Evolutionary conservation across 2,329 filamentous ascomycete species (phyloP), one percentile per base, ranked within the genome.

Genomic region (Colletotrichum sp.): DNA sequence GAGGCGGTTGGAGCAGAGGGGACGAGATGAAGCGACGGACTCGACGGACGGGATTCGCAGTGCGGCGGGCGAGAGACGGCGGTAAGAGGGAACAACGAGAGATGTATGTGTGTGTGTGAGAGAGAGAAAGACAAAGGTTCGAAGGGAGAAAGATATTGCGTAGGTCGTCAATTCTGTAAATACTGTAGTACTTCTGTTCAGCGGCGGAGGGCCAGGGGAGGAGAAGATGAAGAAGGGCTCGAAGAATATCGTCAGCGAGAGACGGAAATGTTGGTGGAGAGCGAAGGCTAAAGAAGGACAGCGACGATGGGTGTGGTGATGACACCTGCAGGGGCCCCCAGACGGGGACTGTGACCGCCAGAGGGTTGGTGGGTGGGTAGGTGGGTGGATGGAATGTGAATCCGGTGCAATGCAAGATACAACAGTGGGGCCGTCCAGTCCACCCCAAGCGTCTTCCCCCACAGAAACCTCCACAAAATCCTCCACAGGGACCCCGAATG

Each of bases 21-120:
- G 30, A n/a, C 52, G 30, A 59, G 65, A 21, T 52, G 70, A 76
- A 74, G 73, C 73, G 64, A 68, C 70, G 73, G 74, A 76, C 65
- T 63, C 21, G 49, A 71, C 30, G 52, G 36, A 65, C 26, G 28
- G 28, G 16, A 67, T 62, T 49, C 21, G 32, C 44, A 15, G 12
- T 36, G n/a, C 28, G 59, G 30, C 34, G 64, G 36, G 18, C 21
- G 62, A 30, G 21, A 32, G 62, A 18, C 62, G 59, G 18, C 18
- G 28, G 59, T 21, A 15, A 18, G 18, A 62, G 59, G 21, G 34
- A 36, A 28, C 55, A 59, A 18, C 18, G 32, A 21, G 28, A 18
- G 59, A n/a, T 34, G 10, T n/a, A 10, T 21, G 52, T 15, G 52
- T 6, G 36, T 5, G 16, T 10, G 39, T 3, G 28, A 16, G 28